Base-by-base conservation (phyloP, 768 basidiomycete genomes). In the Russula griseocarnosa region DNA sequence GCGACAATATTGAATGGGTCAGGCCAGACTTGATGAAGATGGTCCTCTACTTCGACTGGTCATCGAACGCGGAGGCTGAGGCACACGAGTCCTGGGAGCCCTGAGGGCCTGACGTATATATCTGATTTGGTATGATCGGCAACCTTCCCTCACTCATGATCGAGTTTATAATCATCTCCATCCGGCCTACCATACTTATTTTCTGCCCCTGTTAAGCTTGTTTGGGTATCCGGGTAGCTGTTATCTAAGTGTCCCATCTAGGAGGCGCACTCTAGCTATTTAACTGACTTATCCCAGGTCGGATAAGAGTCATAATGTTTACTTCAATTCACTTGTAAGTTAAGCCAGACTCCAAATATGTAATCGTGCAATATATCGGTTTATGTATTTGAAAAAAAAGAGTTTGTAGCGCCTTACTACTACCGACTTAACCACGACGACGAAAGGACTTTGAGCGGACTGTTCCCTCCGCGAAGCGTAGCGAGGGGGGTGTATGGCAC, bases 11-110 rank as follows among this genome's bases (percentile, higher is more conserved):
- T 3, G 58, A 64, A 38, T 64, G 63, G 63, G 38, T 64, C 44
- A 14, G 63, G 8, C 58, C 58, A 11, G 63, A 55, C 20, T 36
- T 64, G 16, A 55, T 64, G 63, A 54, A 40, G 34, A 55, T 64
- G 63, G 11, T 28, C 2, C 14, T 64, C 2, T 64, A 24, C 3
- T 55, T 60, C n/a, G 60, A 64, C 18, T 64, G 26, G 26, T 55
- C 63, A 3, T 8, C 9, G 46, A 51, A 55, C 32, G 58, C 58
- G 13, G 63, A 65, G 2, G 44, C 34, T 9, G 62, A 63, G 46
- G 62, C 52, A 16, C 63, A 49, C 38, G 52, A n/a, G 8, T 34
- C 49, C 10, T 64, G 55, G 56, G 62, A 65, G 30, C 55, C 20
- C 13, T 26, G 5, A 1, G 24, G 22, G 5, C 20, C 46, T 24